phyloP scores from a whole-genome alignment of 1,139 yeast species.

The Magnusiomyces tetraspermus region DNA sequence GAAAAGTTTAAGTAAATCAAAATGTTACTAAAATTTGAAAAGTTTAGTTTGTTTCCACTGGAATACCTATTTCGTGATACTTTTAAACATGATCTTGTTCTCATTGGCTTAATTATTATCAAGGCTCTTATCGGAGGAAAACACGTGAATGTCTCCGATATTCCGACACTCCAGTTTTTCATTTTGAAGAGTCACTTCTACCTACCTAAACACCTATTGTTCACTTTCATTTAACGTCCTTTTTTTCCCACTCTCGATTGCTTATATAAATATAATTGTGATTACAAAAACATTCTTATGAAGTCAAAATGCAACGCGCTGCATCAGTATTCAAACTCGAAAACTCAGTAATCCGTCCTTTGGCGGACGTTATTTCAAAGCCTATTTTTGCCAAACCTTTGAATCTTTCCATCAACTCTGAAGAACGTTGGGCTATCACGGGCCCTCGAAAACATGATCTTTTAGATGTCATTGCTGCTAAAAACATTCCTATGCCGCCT shows the following conservation, averaged over 20 bases:
- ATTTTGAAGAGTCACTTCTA: not conserved
- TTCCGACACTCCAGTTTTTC: not conserved
- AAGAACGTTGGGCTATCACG: conserved; percentile 43
- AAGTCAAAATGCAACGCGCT: not conserved
- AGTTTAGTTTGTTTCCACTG: no score
- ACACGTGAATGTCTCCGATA: not conserved
- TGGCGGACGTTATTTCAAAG: conserved; percentile 17
- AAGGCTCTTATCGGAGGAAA: not conserved
- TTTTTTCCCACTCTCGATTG: not conserved
- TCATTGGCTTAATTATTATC: no score
- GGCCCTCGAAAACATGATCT: conserved; percentile 42
- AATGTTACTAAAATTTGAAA: no score
- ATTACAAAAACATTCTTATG: not conserved
- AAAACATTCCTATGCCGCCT: conserved; percentile 46
- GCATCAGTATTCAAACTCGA: conserved; percentile 17
- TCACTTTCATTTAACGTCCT: not conserved
- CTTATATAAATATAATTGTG: not conserved
- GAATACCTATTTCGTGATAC: no score
- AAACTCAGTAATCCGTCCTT: conserved; percentile 20
- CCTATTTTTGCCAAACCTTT: conserved; percentile 24
- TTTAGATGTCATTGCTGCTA: conserved; percentile 38
- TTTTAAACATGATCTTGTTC: no score
- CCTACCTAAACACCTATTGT: not conserved
- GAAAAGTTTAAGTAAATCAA: no score
- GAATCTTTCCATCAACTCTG: conserved; percentile 27